Conservation (phyloP, 2,329 filamentous ascomycete genomes). For the Clarireedia paspali region DNA sequence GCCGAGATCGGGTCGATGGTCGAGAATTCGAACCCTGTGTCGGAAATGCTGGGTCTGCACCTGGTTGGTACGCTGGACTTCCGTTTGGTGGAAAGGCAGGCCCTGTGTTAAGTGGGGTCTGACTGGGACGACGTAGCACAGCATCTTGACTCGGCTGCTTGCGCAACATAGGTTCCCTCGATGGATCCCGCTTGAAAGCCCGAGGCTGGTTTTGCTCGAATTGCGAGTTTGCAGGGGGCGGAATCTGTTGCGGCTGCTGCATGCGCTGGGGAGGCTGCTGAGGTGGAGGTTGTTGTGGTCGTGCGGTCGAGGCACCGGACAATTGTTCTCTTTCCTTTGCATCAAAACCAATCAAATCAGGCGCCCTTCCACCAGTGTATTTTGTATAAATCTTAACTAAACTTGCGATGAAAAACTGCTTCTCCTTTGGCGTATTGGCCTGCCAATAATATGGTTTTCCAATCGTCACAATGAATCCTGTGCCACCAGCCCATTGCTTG, state of each 20-base stretch:
- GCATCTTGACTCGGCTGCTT: conserved; percentile 25
- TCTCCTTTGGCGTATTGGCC: conserved; percentile 87
- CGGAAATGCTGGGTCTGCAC: conserved; percentile 14
- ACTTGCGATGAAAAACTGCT: conserved; percentile 97
- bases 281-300: conserved; percentile 15
- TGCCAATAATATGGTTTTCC: conserved; percentile 98
- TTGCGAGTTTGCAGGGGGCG: conserved; percentile 13
- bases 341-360: conserved; percentile 77
- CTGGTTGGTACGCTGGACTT: conserved; percentile 10
- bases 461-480: conserved; percentile 81
- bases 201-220: conserved; percentile 23
- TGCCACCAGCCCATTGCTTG: conserved; percentile 70
- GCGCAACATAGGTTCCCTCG: conserved; percentile 21
- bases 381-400: conserved; percentile 94
- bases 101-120: conserved; percentile 9
- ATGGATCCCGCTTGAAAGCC: conserved; percentile 19
- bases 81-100: conserved; percentile 17
- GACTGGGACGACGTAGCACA: conserved; percentile 21
- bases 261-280: conserved; percentile 11
- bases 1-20: conserved; percentile 19
- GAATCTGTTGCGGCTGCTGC: conserved; percentile 5
- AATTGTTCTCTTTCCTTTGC: conserved; percentile 70
- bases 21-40: conserved; percentile 21
- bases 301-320: conserved; percentile 41
- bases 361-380: conserved; percentile 80